Conservation (phyloP, 768 basidiomycete genomes). For the Lepiota venenata region DNA sequence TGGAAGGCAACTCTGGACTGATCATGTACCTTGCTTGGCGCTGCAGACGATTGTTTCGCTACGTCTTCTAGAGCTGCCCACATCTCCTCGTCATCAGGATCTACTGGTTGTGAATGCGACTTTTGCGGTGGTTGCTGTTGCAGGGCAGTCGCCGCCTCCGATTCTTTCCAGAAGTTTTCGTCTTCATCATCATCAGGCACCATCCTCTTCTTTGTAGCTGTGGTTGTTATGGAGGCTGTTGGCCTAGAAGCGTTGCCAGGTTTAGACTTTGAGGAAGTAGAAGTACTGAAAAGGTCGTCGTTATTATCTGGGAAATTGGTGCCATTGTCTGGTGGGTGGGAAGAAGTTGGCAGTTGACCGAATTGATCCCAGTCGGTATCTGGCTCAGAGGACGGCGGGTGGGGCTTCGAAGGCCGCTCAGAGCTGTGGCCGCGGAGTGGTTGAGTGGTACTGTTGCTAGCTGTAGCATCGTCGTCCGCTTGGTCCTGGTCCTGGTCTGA, state of each 20-base stretch:
- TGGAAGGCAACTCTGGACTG: conserved; percentile 25
- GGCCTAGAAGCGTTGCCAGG: background rate
- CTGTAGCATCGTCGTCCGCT: conserved; percentile 10
- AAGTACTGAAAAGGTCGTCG: conserved; percentile 14
- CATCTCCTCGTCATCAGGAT: conserved; percentile 25
- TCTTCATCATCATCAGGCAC: conserved; percentile 37
- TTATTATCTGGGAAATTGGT: conserved; percentile 15
- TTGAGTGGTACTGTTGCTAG: conserved; percentile 1
- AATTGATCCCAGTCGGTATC: background rate
- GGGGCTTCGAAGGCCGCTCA: background rate
- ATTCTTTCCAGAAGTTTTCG: conserved; percentile 67
- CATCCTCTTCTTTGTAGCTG: background rate
- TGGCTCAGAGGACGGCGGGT: background rate
- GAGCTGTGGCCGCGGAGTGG: background rate
- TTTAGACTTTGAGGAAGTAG: conserved; percentile 10
- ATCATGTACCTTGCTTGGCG: conserved; percentile 16
- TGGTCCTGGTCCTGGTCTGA: conserved; percentile 17
- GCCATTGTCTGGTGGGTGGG: conserved; percentile 19
- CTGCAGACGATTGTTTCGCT: conserved; percentile 13
- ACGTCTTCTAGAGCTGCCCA: conserved; percentile 17
- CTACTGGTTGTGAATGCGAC: conserved; percentile 14
- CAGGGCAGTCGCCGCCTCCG: conserved; percentile 42
- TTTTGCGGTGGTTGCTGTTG: conserved; percentile 12
- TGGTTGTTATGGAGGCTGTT: background rate
- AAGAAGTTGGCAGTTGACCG: conserved; percentile 15